Conservation (phyloP, 2,329 filamentous ascomycete genomes). For the Tolypocladium amazonense region DNA sequence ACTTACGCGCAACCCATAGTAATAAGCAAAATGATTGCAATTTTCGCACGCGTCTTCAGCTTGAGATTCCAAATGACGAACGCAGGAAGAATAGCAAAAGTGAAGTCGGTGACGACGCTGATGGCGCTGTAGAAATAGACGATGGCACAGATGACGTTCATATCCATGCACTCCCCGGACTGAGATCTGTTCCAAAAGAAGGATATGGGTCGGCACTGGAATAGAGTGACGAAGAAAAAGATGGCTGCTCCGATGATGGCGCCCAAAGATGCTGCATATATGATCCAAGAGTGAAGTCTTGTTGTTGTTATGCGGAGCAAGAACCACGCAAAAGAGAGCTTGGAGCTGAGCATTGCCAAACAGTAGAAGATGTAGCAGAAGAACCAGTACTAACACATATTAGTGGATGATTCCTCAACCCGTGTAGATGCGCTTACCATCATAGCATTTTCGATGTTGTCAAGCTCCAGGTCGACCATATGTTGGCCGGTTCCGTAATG, state of each 20-base stretch:
- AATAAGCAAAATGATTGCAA: constrained; percentile 40
- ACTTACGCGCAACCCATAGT: constrained; percentile 41
- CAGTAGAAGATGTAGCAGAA: constrained; percentile 26
- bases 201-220: constrained; percentile 28
- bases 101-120: constrained; percentile 39
- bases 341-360: constrained; percentile 24
- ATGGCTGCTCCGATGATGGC: constrained; percentile 24
- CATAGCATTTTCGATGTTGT: constrained; percentile 19
- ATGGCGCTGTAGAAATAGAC: constrained; percentile 41
- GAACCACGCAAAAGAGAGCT: constrained; percentile 32
- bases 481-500: constrained; percentile 30
- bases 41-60: constrained; percentile 40
- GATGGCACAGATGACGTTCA: constrained; percentile 36
- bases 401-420: neutral
- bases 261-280: constrained; percentile 22
- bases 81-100: constrained; percentile 39
- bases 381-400: constrained; percentile 22
- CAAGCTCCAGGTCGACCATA: constrained; percentile 15
- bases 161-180: constrained; percentile 22
- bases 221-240: constrained; percentile 30
- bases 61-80: constrained; percentile 44
- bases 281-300: constrained; percentile 21
- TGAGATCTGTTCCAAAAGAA: constrained; percentile 28
- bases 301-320: constrained; percentile 28
- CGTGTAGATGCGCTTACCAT: constrained; percentile 14